Percentiles rank a stretch among this genome's conserved stretches.
Conservation (phyloP, 2,329 filamentous ascomycete genomes). For the Aspergillus latus region DNA sequence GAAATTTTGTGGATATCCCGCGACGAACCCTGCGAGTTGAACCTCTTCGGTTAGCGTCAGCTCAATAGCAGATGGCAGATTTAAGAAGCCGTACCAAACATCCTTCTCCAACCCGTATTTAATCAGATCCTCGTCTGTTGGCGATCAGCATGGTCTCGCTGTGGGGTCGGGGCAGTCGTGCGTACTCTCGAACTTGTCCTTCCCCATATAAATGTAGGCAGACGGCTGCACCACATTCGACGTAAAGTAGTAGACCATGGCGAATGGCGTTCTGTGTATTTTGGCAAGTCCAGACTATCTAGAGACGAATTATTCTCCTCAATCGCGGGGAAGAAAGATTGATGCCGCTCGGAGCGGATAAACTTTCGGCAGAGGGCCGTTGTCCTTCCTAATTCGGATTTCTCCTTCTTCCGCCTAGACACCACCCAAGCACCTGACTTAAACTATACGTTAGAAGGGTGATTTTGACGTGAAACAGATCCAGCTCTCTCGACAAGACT, state of each 20-base stretch:
- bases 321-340: neutral
- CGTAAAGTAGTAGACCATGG: constrained; percentile 91
- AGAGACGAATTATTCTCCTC: too few relatives aligned
- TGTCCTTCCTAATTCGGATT: constrained; percentile 6
- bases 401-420: neutral
- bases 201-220: constrained; percentile 92
- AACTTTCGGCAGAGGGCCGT: neutral
- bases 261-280: neutral
- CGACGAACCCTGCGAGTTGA: constrained; percentile 33
- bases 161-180: constrained; percentile 28
- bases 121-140: constrained; percentile 89
- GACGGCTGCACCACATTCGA: constrained; percentile 79
- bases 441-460: too few relatives aligned
- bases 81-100: constrained; percentile 66
- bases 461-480: too few relatives aligned
- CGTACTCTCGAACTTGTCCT: constrained; percentile 97
- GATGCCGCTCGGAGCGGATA: constrained; percentile 10
- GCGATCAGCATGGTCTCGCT: constrained; percentile 17
- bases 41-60: constrained; percentile 4
- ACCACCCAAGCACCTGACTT: too few relatives aligned
- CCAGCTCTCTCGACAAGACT: too few relatives aligned
- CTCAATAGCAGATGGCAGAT: neutral
- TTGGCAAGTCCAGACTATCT: neutral
- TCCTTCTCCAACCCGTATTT: constrained; percentile 93
- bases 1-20: too few relatives aligned